phyloP scores from a whole-genome alignment of 1,284 basidiomycete genomes.

The Pyrrhoderma noxium region DNA sequence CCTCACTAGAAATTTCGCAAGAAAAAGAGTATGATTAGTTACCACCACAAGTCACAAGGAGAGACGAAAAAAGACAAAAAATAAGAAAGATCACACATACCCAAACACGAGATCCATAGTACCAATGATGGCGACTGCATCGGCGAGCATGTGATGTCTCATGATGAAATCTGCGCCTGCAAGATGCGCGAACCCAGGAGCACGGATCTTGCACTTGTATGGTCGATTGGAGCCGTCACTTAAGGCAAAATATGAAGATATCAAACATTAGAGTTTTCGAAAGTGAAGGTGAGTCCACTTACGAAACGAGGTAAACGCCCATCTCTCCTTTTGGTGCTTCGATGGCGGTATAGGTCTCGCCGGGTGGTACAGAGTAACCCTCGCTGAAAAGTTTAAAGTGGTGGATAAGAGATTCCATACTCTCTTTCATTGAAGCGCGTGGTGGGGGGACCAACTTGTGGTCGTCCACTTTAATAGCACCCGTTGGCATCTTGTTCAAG shows the following conservation, averaged over 20 bases:
- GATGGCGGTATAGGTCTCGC: constrained; percentile 96
- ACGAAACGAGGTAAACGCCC: constrained; percentile 93
- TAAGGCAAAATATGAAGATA: constrained; percentile 1
- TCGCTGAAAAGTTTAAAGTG: constrained; percentile 99
- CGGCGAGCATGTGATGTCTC: constrained; percentile 88
- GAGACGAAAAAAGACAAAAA: too few species aligned
- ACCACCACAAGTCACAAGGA: not conserved
- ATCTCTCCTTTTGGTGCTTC: constrained; percentile 99
- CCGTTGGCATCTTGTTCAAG: constrained; percentile 95
- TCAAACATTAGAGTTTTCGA: not conserved
- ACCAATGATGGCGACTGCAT: constrained; percentile 89
- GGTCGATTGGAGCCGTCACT: constrained; percentile 89
- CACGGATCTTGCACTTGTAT: constrained; percentile 92
- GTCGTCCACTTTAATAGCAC: constrained; percentile 93
- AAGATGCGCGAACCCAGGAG: constrained; percentile 89
- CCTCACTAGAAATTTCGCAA: constrained; percentile 8
- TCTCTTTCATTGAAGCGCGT: constrained; percentile 97
- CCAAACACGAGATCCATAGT: constrained; percentile 88
- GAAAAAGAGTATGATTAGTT: not conserved
- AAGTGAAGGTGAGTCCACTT: constrained; percentile 27
- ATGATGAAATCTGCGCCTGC: constrained; percentile 94
- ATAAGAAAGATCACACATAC: constrained; percentile 35
- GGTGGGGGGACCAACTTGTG: constrained; percentile 98
- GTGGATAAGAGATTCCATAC: constrained; percentile 96
- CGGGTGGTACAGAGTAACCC: constrained; percentile 95